Evolutionary conservation across 805 yeast species (phyloP), one percentile per base, ranked within the genome.

Genomic region (Saturnispora gosingensis): DNA sequence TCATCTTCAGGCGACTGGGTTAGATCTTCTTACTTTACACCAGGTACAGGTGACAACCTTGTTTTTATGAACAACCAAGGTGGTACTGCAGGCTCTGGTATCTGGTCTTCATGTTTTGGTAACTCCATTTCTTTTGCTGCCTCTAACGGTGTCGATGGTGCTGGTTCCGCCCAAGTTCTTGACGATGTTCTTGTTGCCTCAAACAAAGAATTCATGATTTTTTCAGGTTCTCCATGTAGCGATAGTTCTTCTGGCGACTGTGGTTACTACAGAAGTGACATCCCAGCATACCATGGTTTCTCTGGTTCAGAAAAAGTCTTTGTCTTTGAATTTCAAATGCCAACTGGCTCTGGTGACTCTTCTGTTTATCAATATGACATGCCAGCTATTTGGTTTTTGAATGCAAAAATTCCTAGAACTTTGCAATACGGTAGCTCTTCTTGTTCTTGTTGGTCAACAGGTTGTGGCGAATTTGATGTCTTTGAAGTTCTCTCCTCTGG

Each of bases 401-500:
- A 84, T 58, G 83, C 87, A 30, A 75, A 80, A 58, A 82, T 84
- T 53, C 84, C 99, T 72, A 88, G 99, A 78, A 90, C 97, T 59
- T 72, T 83, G 64, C 98, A 93, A 74, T 93, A 93, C 72, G 97
- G 97, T 68, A 73, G 74, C 54, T 67, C 82, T 25, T 67, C 78
- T 20, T 93, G 98, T 76, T 88, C 97, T 36, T 93, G 99, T 79
- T 93, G 99, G 99, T 62, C 78, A 50, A 77, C 95, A 51, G 98
- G 98, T 56, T 93, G 99, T 74, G 99, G 99, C 74, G 99, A 93
- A 76, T 76, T 93, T 63, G 99, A 93, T 72, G 75, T 89, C 63
- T 93, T 91, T 64, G 99, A 93, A 78, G 77, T 91, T 60, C 78
- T 93, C 60, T 72, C 81, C 56, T 59, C 85, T 35, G 97, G 96